These are phyloP conservation scores for Chloropicon primus DNA, from an alignment of 139 green algal species.

Conservation along the genomic window DNA sequence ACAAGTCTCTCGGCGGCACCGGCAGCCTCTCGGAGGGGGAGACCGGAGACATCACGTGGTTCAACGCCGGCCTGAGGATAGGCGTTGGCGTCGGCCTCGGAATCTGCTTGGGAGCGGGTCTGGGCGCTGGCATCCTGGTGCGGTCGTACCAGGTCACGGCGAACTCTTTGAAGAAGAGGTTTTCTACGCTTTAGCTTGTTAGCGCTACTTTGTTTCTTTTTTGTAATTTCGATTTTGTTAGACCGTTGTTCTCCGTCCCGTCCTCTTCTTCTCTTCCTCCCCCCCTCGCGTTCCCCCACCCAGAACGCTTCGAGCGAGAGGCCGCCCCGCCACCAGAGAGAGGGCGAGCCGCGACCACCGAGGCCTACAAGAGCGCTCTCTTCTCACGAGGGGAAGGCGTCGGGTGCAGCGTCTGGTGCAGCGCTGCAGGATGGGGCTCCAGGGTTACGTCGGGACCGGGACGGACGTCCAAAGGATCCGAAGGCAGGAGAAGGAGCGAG, in stretches of 20 bases:
- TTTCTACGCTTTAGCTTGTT: not conserved
- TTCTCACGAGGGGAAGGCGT: not conserved
- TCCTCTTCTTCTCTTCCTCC: too few species aligned
- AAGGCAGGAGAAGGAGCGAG: slow-evolving; percentile 52
- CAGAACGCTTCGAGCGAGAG: too few species aligned
- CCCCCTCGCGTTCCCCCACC: too few species aligned
- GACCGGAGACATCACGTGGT: not conserved
- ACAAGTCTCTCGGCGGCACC: not conserved
- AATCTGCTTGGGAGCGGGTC: slow-evolving; percentile 15
- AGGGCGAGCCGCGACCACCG: too few species aligned
- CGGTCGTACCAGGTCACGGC: not conserved
- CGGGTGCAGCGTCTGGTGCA: too few species aligned
- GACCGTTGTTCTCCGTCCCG: not conserved
- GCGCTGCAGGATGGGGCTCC: slow-evolving; percentile 8
- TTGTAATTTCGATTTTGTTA: not conserved
- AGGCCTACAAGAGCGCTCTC: too few species aligned
- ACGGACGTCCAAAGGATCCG: slow-evolving; percentile 55
- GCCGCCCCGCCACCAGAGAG: too few species aligned
- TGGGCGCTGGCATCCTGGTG: slow-evolving; percentile 21
- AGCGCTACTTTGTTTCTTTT: too few species aligned
- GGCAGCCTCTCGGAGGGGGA: not conserved
- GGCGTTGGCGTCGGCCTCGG: slow-evolving; percentile 18
- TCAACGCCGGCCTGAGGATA: slow-evolving; percentile 19
- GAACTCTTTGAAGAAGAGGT: not conserved
- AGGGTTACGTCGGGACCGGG: slow-evolving; percentile 62